Base-by-base conservation (phyloP, 441 rosid genomes). In the Bocquillonia castaneifolia region DNA sequence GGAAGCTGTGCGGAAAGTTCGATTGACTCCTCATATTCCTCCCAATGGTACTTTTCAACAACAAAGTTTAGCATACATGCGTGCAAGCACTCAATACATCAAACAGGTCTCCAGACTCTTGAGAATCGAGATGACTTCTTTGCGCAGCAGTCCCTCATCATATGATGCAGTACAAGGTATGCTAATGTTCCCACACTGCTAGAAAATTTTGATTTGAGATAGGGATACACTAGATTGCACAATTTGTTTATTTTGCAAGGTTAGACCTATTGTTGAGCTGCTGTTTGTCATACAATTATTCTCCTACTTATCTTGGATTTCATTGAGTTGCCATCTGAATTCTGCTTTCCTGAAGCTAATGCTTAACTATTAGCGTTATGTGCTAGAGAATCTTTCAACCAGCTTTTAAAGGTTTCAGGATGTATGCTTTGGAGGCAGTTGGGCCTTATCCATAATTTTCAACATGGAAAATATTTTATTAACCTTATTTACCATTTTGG, bases 141-240 rank as follows among this genome's bases (percentile, higher is more conserved):
- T 80, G 56, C 82, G 74, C 66, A 82, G 73, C 70, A 86, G 80
- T 67, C 81, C 89, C 37, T 78, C 88, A 42, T 73, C 92, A 74
- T 79, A 79, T 80, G 95, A 88, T 73, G 77, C 59, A 68, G 88
- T 84, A 51, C 96, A 86, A 80, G 97, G 97, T 89, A 80, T 72
- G 67, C 48, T 31, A 58, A 63, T 69, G 40, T 63, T 28, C 47
- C 1, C 22, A 31, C 20, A 40, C 1, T 2, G 54, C 12, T 50
- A 50, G 12, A 50, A 50, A 20, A 26, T 50, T 22, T 22, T 3
- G 17, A 50, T n/a, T n/a, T 48, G 1, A 48, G 53, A 48, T 48
- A 18, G 2, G 1, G 53, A 48, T 50, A 20, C 54, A 9, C 54
- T 50, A 22, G 26, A 2, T 8, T 50, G 54, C 54, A 50, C 13